Evolutionary conservation across 2,329 filamentous ascomycete genomes (phyloP).

Genomic region (Colletotrichum lentis): DNA sequence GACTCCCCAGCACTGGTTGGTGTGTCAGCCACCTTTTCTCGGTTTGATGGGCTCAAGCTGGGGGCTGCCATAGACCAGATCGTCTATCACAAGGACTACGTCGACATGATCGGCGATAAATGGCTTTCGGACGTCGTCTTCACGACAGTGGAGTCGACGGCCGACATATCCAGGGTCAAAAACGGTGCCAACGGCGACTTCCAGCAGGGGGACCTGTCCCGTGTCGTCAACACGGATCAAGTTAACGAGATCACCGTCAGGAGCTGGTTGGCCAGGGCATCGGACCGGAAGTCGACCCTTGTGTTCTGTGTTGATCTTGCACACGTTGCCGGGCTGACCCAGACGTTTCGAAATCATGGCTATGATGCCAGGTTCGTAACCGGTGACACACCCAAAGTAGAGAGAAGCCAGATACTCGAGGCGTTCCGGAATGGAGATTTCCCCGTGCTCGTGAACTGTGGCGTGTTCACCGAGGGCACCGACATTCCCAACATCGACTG

Average conservation of each 20-base stretch:
- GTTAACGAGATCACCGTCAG: slow-evolving; percentile 86
- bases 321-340: slow-evolving; percentile 79
- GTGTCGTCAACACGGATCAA: slow-evolving; percentile 80
- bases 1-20: slow-evolving; percentile 76
- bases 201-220: slow-evolving; percentile 76
- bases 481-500: slow-evolving; percentile 98
- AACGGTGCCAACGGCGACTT: slow-evolving; percentile 79
- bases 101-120: slow-evolving; percentile 80
- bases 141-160: slow-evolving; percentile 86
- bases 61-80: slow-evolving; percentile 92
- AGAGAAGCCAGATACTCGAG: slow-evolving; percentile 74
- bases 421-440: slow-evolving; percentile 80
- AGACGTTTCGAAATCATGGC: slow-evolving; percentile 77
- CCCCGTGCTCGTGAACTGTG: slow-evolving; percentile 91
- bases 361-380: slow-evolving; percentile 90
- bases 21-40: slow-evolving; percentile 81
- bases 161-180: slow-evolving; percentile 76
- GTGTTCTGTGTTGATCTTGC: slow-evolving; percentile 93
- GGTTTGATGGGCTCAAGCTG: slow-evolving; percentile 84
- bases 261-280: slow-evolving; percentile 82
- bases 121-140: slow-evolving; percentile 94
- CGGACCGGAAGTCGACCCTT: slow-evolving; percentile 80
- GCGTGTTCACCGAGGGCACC: slow-evolving; percentile 95
- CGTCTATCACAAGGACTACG: slow-evolving; percentile 84
- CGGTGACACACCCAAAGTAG: slow-evolving; percentile 74